These are phyloP conservation scores for Exophiala sp. DNA, from an alignment of 2,329 filamentous ascomycete species.

Conservation along the genomic window DNA sequence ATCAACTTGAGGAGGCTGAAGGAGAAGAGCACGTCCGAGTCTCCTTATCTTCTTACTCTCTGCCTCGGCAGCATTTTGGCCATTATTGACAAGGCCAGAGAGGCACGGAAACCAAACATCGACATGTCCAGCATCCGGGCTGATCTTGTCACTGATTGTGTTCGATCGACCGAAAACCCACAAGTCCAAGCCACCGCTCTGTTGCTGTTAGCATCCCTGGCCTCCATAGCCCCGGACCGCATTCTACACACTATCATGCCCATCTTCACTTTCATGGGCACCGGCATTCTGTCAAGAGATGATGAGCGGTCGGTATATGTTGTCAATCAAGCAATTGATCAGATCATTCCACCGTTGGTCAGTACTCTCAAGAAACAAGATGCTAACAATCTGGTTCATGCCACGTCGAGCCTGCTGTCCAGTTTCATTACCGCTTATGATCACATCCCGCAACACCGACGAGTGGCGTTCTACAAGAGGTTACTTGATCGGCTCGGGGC, in stretches of 20 bases:
- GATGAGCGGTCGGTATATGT: conserved; percentile 97
- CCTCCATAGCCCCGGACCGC: conserved; percentile 79
- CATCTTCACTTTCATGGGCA: conserved; percentile 97
- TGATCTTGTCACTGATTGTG: conserved; percentile 87
- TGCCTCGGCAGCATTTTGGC: conserved; percentile 74
- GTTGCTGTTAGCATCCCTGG: conserved; percentile 78
- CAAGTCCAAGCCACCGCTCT: conserved; percentile 91
- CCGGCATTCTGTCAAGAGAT: conserved; percentile 80
- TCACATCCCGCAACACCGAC: conserved; percentile 83
- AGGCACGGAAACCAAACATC: conserved; percentile 50
- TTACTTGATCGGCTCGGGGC: conserved; percentile 79
- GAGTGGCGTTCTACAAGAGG: conserved; percentile 74
- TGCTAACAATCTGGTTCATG: conserved; percentile 59
- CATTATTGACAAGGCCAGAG: conserved; percentile 73
- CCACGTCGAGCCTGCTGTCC: conserved; percentile 81
- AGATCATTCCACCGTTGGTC: conserved; percentile 87
- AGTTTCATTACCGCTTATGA: conserved; percentile 96
- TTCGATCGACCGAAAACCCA: conserved; percentile 83
- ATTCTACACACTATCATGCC: conserved; percentile 98
- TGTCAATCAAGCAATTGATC: conserved; percentile 86
- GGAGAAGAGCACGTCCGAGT: conserved; percentile 71
- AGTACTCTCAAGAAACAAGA: conserved; percentile 73
- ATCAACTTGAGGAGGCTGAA: conserved; percentile 81
- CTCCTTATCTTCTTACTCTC: conserved; percentile 83
- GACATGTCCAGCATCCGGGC: conserved; percentile 76